phyloP scores from a whole-genome alignment of 805 yeast genomes.

The Danielozyma ontarioensis region DNA sequence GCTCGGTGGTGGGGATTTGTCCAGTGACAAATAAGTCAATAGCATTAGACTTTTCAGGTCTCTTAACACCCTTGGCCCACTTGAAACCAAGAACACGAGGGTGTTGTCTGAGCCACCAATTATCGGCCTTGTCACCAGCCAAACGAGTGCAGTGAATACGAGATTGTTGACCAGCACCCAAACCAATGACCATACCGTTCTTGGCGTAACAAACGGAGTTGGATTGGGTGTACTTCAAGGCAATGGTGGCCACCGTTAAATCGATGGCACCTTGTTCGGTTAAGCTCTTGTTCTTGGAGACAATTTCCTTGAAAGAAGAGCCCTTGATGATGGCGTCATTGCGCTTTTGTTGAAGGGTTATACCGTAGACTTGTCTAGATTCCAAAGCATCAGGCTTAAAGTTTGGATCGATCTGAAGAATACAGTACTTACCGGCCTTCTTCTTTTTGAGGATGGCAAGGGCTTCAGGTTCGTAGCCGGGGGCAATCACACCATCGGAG shows the following conservation, averaged over 20 bases:
- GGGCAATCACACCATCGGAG: slow-evolving; percentile 98
- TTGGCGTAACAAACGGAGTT: slow-evolving; percentile 98
- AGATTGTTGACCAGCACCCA: slow-evolving; percentile 99
- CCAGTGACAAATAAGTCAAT: slow-evolving; percentile 89
- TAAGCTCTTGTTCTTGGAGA: slow-evolving; percentile 77
- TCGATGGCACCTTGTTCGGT: slow-evolving; percentile 92
- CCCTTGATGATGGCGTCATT: slow-evolving; percentile 95
- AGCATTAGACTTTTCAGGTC: slow-evolving; percentile 98
- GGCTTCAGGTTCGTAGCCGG: slow-evolving; percentile 92
- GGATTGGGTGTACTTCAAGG: slow-evolving; percentile 95
- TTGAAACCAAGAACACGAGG: slow-evolving; percentile 87
- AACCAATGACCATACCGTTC: slow-evolving; percentile 98
- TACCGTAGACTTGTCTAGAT: slow-evolving; percentile 94
- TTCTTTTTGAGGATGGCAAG: slow-evolving; percentile 81
- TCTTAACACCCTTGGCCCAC: slow-evolving; percentile 98
- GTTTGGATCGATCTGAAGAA: slow-evolving; percentile 93
- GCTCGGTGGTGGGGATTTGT: slow-evolving; percentile 87
- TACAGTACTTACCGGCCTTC: slow-evolving; percentile 96
- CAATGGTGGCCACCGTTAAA: slow-evolving; percentile 94
- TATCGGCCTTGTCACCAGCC: slow-evolving; percentile 99
- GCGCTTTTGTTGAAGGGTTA: slow-evolving; percentile 92
- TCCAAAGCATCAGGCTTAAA: slow-evolving; percentile 77
- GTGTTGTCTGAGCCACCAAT: slow-evolving; percentile 99
- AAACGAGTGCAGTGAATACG: slow-evolving; percentile 98
- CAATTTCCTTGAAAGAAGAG: slow-evolving; percentile 86